A percentile compares a stretch with the other conserved stretches of the same genome.
phyloP scores from a whole-genome alignment of 345 rosid genomes.

The Rhodomyrtus tomentosa region DNA sequence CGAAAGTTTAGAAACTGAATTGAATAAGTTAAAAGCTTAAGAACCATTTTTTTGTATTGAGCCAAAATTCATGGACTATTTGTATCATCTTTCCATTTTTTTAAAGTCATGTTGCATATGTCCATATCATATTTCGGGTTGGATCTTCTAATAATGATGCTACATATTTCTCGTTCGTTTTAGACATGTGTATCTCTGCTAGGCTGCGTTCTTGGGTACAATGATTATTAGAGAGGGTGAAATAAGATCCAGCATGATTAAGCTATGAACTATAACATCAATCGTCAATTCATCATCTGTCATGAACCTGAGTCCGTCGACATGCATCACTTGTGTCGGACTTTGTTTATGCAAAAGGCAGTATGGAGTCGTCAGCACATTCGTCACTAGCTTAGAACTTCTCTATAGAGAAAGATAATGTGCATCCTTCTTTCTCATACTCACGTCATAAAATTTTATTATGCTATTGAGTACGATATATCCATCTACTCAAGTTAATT shows the following conservation, averaged over 20 bases:
- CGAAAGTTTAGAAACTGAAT: too few species aligned
- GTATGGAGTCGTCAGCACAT: fast-evolving
- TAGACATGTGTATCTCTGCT: too few species aligned
- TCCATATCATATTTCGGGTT: too few species aligned
- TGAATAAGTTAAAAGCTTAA: too few species aligned
- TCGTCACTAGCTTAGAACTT: background rate
- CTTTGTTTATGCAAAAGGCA: background rate
- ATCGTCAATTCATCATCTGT: background rate
- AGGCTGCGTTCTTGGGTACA: too few species aligned
- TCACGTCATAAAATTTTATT: background rate
- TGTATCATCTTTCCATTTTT: too few species aligned
- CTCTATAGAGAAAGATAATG: background rate
- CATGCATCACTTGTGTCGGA: fast-evolving
- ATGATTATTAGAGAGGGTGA: background rate
- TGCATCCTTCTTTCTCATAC: background rate
- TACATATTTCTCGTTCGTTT: too few species aligned
- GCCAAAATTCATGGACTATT: too few species aligned
- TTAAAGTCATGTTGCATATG: too few species aligned
- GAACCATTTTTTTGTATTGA: too few species aligned
- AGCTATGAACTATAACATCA: background rate
- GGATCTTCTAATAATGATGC: too few species aligned
- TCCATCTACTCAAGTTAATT: background rate
- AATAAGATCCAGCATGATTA: background rate
- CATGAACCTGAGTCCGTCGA: background rate
- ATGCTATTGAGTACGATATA: background rate